Base-by-base conservation (phyloP, 1,139 yeast species). In the Debaryomyces singareniensis region DNA sequence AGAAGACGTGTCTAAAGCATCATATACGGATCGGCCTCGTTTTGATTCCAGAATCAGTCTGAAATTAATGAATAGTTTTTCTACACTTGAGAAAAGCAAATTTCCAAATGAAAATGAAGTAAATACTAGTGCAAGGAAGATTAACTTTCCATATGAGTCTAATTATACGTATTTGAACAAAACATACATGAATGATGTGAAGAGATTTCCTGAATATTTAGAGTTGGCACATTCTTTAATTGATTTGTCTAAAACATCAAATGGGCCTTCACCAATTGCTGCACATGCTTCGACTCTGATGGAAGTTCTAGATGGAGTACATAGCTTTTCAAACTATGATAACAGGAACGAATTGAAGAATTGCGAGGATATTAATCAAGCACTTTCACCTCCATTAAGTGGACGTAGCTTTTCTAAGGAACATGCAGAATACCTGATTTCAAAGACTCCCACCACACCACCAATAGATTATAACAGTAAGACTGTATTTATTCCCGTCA, bases 131-230 rank as follows among this genome's bases (percentile, higher is more conserved):
- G 68, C 60, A 35, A 51, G 63, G 30, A 63, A 63, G 39, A 63
- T 69, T 29, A 67, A 71, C 44, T 73, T 69, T 42, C 78, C 78
- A 5, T 73, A 66, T 45, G 75, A 71, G 42, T 68, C 72, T 15
- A 71, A 72, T 41, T 72, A 72, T 44, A 68, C 75, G 12, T 72
- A 72, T 43, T 51, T 65, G 43, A 64, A 65, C 44, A 54, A 61
- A 37, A 63, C 71, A 5, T 67, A 67, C 38, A 48, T 67, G 44
- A 60, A 52, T 24, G 73, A 67, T 41, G 69, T 67, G 26, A 65
- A 61, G 35, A 55, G 47, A 38, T 67, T 61, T 44, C 72, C 72
- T n/a, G 71, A 66, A 44, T 67, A 67, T 40, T 53, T 67, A 45
- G 71, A 67, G 40, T 51, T 66, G 34, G 73, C 73, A 2, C 68